Conservation (phyloP, 1,284 basidiomycete species). For the Rhodotorula sp. region DNA sequence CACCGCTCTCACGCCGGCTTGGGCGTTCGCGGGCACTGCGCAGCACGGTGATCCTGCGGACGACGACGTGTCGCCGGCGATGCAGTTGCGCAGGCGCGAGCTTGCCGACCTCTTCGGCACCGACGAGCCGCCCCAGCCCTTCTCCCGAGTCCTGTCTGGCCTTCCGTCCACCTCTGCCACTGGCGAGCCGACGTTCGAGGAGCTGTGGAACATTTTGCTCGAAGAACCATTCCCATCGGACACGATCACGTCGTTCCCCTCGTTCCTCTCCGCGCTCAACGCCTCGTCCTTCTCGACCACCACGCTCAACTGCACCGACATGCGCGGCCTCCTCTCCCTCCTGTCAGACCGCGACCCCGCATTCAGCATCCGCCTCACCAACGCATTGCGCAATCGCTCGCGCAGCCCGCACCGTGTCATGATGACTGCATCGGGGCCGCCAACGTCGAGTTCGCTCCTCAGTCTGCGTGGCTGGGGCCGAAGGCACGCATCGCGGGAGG, state of each 20-base stretch:
- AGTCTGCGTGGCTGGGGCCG: neutral
- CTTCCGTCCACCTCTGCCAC: too few relatives aligned
- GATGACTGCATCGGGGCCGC: neutral
- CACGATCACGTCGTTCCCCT: constrained; percentile 6
- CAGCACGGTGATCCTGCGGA: neutral
- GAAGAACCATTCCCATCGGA: constrained; percentile 19
- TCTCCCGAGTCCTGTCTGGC: neutral
- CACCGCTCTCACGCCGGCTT: too few relatives aligned
- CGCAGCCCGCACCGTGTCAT: neutral
- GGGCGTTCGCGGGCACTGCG: too few relatives aligned
- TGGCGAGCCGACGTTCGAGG: constrained; percentile 12
- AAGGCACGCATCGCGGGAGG: neutral
- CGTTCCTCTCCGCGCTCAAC: constrained; percentile 18
- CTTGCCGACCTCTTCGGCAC: neutral
- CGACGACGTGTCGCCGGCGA: neutral
- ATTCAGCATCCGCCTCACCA: constrained; percentile 11
- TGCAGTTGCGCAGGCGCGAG: constrained; percentile 2
- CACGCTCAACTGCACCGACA: neutral
- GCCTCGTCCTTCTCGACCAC: neutral
- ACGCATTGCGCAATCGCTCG: neutral
- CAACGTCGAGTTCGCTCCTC: neutral
- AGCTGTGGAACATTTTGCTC: constrained; percentile 19
- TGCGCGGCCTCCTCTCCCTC: constrained; percentile 8
- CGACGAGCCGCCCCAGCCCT: neutral
- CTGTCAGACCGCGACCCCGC: constrained; percentile 15